phyloP scores from a whole-genome alignment of 306 rosid species.

The Morella rubra region DNA sequence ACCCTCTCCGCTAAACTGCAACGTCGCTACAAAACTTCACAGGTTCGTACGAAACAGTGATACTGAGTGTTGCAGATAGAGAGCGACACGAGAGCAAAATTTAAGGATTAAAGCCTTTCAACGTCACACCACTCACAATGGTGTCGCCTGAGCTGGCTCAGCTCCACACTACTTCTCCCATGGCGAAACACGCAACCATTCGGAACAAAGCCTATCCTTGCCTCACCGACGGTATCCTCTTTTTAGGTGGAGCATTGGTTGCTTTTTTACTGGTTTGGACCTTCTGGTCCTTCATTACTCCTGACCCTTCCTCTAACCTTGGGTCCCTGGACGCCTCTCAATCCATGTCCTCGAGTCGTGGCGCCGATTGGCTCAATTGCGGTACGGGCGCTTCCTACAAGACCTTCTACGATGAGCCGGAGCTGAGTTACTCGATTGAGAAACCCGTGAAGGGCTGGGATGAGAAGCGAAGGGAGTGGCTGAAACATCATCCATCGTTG shows the following conservation, averaged over 20 bases:
- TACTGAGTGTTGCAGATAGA: neutral
- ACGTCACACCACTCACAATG: constrained; percentile 24
- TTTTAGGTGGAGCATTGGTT: constrained; percentile 57
- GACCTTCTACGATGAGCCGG: constrained; percentile 68
- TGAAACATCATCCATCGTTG: constrained; percentile 50
- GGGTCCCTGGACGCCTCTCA: neutral
- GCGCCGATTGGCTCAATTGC: constrained; percentile 4
- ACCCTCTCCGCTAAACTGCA: neutral
- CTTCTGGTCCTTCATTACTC: constrained; percentile 40
- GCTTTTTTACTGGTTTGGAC: constrained; percentile 62
- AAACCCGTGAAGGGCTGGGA: constrained; percentile 61
- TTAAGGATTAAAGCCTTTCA: neutral
- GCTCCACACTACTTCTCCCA: constrained; percentile 21
- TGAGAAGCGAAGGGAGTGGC: constrained; percentile 66
- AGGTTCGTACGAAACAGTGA: neutral
- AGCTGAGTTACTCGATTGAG: constrained; percentile 55
- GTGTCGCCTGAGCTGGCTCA: constrained; percentile 38
- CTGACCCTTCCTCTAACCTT: constrained; percentile 14
- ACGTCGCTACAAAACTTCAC: too few species aligned
- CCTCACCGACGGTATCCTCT: constrained; percentile 49
- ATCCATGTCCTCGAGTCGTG: neutral
- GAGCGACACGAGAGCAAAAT: neutral
- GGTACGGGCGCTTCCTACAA: constrained; percentile 40
- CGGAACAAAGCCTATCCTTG: constrained; percentile 45
- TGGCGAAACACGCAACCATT: constrained; percentile 41